Percentiles rank a stretch among this genome's conserved stretches.
phyloP scores from a whole-genome alignment of 257 asterid genomes.

The Petunia secreta region DNA sequence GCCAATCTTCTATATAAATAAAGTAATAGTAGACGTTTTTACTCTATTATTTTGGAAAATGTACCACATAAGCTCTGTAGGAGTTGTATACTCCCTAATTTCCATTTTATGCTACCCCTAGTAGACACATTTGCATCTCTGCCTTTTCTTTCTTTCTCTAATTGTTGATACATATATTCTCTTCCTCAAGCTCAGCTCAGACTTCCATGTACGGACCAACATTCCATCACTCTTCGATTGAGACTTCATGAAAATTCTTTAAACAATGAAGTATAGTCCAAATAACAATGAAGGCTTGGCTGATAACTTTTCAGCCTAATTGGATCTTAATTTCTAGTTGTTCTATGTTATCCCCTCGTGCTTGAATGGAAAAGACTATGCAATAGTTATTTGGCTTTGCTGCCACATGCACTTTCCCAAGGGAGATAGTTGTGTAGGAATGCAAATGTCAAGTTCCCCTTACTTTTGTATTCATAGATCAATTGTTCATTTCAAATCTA shows the following conservation, averaged over 20 bases:
- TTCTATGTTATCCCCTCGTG: neutral
- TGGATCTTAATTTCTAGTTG: conserved; percentile 1
- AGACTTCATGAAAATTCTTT: conserved; percentile 6
- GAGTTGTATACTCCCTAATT: neutral
- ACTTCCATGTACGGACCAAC: neutral
- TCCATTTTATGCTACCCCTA: conserved; percentile 1
- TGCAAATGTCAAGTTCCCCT: neutral
- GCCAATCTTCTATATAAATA: too few species aligned
- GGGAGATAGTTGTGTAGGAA: neutral
- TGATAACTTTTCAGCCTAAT: neutral
- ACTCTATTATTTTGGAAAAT: neutral
- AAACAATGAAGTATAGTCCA: neutral
- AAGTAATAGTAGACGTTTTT: neutral
- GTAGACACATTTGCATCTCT: conserved; percentile 1
- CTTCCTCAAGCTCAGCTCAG: neutral
- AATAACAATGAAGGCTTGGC: neutral
- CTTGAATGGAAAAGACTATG: neutral
- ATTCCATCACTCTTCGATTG: neutral
- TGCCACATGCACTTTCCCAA: conserved; percentile 10
- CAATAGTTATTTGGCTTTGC: neutral
- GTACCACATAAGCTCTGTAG: neutral
- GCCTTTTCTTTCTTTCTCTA: neutral
- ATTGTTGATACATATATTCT: neutral
- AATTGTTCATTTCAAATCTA: neutral
- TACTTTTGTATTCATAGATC: neutral